These are phyloP conservation scores for Phytophthora ohioensis DNA, from an alignment of 352 stramenopile species.

Conservation along the genomic window DNA sequence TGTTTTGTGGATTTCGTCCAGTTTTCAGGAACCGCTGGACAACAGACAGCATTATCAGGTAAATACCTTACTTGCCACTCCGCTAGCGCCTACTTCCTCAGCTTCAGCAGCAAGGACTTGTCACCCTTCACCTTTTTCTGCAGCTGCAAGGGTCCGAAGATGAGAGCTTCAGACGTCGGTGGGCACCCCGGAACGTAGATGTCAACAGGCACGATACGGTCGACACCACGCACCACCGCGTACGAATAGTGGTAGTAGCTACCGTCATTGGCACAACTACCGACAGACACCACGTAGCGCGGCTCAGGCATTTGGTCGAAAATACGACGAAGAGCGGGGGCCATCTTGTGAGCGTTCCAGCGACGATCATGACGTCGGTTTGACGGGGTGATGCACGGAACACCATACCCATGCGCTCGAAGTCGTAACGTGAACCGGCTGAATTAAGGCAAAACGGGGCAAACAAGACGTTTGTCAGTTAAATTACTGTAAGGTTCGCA, in stretches of 20 bases:
- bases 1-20: neutral
- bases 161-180: slow-evolving; percentile 17
- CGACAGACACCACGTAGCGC: slow-evolving; percentile 98
- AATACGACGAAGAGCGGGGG: slow-evolving; percentile 95
- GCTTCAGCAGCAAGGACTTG: slow-evolving; percentile 25
- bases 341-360: slow-evolving; percentile 99
- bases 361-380: slow-evolving; percentile 99
- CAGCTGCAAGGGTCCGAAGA: slow-evolving; percentile 29
- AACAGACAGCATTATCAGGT: neutral
- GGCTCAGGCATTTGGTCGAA: slow-evolving; percentile 99
- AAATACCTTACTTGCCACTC: neutral
- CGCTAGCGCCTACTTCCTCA: slow-evolving; percentile 15
- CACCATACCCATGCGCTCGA: slow-evolving; percentile 98
- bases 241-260: slow-evolving; percentile 96
- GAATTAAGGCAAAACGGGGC: slow-evolving; percentile 26
- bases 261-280: slow-evolving; percentile 97
- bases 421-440: slow-evolving; percentile 92
- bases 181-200: slow-evolving; percentile 99
- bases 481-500: neutral
- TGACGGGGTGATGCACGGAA: slow-evolving; percentile 95
- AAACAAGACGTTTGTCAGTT: neutral
- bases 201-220: slow-evolving; percentile 97
- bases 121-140: slow-evolving; percentile 27
- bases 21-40: neutral
- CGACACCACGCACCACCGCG: slow-evolving; percentile 95